A percentile compares a stretch with the other conserved stretches of the same genome.
Evolutionary conservation across 331 rosid species (phyloP).

Genomic region (Prunus yedoensis): DNA sequence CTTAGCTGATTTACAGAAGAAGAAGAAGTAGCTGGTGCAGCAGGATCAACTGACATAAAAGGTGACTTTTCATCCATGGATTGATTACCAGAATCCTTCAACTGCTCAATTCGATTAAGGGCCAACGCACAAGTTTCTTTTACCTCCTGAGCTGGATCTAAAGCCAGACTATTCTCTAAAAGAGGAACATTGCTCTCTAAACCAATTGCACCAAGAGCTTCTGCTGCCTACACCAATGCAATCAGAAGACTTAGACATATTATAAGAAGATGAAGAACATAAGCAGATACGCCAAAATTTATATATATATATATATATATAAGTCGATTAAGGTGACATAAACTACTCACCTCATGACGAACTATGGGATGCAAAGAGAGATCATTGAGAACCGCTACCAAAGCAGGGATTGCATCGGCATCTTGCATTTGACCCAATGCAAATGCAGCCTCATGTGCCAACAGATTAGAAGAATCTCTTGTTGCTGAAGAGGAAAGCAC

Average conservation of each 20-base stretch:
- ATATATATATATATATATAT: background rate
- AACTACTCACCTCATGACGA: conserved; percentile 73
- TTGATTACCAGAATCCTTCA: conserved; percentile 43
- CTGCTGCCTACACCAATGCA: conserved; percentile 71
- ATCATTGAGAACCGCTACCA: conserved; percentile 62
- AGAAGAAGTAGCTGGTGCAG: conserved; percentile 65
- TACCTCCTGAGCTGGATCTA: conserved; percentile 94
- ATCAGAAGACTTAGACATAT: conserved; percentile 17
- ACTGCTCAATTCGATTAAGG: conserved; percentile 67
- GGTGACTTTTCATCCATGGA: conserved; percentile 53
- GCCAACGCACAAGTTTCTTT: conserved; percentile 95
- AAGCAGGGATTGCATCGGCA: conserved; percentile 75
- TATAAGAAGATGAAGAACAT: background rate
- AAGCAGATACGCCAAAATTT: background rate
- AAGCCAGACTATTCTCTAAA: conserved; percentile 58
- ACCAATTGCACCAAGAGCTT: conserved; percentile 97
- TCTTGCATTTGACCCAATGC: conserved; percentile 99
- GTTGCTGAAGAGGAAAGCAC: conserved; percentile 47
- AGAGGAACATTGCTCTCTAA: conserved; percentile 54
- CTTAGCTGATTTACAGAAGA: conserved; percentile 70
- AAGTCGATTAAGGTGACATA: background rate
- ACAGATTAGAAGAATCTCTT: conserved; percentile 80
- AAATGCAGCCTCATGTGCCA: conserved; percentile 98
- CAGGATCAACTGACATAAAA: conserved; percentile 93
- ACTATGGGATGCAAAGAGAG: conserved; percentile 90